These are phyloP conservation scores for Nakataea oryzae DNA, from an alignment of 2,329 filamentous ascomycete species.

Conservation along the genomic window DNA sequence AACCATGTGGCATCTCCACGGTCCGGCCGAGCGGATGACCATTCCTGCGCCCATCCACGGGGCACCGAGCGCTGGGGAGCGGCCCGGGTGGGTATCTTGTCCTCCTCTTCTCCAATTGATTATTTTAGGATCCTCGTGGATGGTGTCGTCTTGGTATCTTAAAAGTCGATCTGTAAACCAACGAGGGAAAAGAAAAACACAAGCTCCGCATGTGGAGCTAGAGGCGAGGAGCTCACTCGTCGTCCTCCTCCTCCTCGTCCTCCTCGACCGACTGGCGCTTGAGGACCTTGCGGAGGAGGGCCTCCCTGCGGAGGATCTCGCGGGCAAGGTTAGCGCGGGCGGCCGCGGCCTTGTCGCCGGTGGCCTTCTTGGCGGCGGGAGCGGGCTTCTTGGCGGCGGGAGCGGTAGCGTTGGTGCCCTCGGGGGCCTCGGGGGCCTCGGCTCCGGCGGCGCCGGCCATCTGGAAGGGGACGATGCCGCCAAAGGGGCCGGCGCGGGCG, in stretches of 20 bases:
- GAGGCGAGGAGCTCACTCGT: neutral
- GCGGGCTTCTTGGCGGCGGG: neutral
- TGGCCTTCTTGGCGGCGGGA: neutral
- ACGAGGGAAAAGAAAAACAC: neutral
- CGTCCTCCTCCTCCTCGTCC: neutral
- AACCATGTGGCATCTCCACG: neutral
- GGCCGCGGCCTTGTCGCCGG: neutral
- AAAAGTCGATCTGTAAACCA: neutral
- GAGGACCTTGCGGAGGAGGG: conserved; percentile 3
- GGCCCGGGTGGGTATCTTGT: neutral
- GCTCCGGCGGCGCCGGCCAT: neutral
- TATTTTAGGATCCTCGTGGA: neutral
- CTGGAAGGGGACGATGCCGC: conserved; percentile 28
- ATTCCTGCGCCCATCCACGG: neutral
- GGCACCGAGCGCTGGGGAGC: no score
- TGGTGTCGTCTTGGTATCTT: neutral
- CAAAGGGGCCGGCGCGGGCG: conserved; percentile 50
- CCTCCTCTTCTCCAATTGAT: neutral
- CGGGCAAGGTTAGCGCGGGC: neutral
- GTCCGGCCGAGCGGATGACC: neutral
- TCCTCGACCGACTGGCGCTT: neutral
- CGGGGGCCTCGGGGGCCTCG: neutral
- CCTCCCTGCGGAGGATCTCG: conserved; percentile 2
- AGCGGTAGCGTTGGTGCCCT: neutral
- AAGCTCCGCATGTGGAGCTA: no score